Conservation (phyloP, 192 early-diverging fungal genomes). For the Geranomyces variabilis region DNA sequence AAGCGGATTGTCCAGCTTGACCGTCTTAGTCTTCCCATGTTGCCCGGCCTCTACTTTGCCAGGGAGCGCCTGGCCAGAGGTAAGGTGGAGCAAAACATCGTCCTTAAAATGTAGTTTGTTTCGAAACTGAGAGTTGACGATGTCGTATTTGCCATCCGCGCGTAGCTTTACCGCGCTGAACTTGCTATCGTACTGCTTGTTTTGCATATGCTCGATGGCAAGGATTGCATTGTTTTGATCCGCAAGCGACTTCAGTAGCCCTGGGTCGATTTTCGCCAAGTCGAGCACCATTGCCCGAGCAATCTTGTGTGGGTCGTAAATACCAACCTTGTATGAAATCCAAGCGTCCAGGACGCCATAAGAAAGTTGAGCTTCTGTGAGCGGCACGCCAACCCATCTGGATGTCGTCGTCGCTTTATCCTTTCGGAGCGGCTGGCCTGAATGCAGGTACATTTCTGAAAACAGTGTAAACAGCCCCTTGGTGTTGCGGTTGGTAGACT, state of each 20-base stretch:
- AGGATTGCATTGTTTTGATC: constrained; percentile 17
- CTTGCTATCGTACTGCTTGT: constrained; percentile 30
- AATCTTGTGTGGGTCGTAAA: constrained; percentile 16
- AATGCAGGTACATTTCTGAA: constrained; percentile 18
- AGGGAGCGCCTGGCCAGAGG: background rate
- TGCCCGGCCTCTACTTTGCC: constrained; percentile 10
- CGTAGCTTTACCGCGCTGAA: constrained; percentile 16
- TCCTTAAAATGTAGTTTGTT: constrained; percentile 20
- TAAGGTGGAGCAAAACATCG: constrained; percentile 8
- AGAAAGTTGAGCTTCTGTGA: constrained; percentile 19
- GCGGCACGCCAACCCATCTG: constrained; percentile 20
- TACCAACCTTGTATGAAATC: constrained; percentile 31
- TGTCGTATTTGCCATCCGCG: constrained; percentile 9
- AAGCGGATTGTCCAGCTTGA: constrained; percentile 14
- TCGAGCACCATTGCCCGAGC: constrained; percentile 7
- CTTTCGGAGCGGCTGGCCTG: constrained; percentile 6
- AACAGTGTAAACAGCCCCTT: constrained; percentile 22
- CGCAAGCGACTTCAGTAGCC: background rate
- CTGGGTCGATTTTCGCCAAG: constrained; percentile 3
- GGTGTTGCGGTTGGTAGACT: background rate
- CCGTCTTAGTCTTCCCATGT: constrained; percentile 25
- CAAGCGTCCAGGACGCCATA: constrained; percentile 24
- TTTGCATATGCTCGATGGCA: constrained; percentile 19
- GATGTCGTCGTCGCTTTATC: constrained; percentile 24
- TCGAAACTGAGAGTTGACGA: constrained; percentile 27